A percentile compares a stretch with the other conserved stretches of the same genome.
These are phyloP conservation scores for Sphaerulina musiva DNA, from an alignment of 2,329 filamentous ascomycete genomes.

Conservation along the genomic window DNA sequence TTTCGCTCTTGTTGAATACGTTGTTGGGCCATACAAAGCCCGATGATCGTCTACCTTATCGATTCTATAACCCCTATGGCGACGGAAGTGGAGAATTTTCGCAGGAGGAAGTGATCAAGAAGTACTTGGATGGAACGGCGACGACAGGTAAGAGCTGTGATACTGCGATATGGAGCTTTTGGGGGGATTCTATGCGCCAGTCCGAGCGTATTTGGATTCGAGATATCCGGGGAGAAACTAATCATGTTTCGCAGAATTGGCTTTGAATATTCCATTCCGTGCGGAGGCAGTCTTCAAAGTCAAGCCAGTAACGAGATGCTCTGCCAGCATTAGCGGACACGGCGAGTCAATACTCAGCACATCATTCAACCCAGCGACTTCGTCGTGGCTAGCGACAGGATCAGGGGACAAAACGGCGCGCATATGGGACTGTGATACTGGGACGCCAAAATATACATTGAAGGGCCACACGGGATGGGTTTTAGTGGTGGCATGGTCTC, in stretches of 20 bases:
- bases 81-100: constrained; percentile 41
- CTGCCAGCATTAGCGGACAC: constrained; percentile 82
- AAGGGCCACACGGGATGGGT: constrained; percentile 89
- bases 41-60: constrained; percentile 58
- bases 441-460: constrained; percentile 77
- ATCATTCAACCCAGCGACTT: constrained; percentile 75
- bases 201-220: background rate
- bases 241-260: constrained; percentile 47
- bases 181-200: too few species aligned
- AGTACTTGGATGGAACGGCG: constrained; percentile 41
- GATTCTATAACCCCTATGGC: constrained; percentile 50
- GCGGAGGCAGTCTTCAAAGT: constrained; percentile 93
- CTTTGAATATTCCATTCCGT: constrained; percentile 57
- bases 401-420: constrained; percentile 85
- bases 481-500: constrained; percentile 77
- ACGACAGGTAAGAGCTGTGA: constrained; percentile 14
- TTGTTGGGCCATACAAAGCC: constrained; percentile 60
- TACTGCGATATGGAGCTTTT: background rate
- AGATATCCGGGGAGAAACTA: background rate
- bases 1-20: constrained; percentile 80
- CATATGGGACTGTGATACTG: constrained; percentile 92
- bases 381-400: constrained; percentile 74
- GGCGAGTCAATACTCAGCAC: constrained; percentile 82
- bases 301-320: constrained; percentile 82
- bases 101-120: constrained; percentile 35